phyloP scores from a whole-genome alignment of 441 rosid species.

The Populus hybrid region DNA sequence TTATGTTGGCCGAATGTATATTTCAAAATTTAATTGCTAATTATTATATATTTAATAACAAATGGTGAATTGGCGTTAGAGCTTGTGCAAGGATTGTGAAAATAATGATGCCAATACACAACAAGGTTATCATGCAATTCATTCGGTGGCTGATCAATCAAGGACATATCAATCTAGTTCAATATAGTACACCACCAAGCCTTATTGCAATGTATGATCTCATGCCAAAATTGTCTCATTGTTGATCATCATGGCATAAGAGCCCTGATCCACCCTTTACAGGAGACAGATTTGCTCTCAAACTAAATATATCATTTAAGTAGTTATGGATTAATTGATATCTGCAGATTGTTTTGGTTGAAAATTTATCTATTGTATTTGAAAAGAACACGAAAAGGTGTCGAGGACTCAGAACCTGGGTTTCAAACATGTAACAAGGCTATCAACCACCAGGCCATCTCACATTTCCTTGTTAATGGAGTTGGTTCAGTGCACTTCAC shows the following conservation, averaged over 20 bases:
- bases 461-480: not conserved
- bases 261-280: not conserved
- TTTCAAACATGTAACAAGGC: not conserved
- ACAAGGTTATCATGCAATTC: not conserved
- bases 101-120: not conserved
- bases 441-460: not conserved
- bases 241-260: not conserved
- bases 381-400: not conserved
- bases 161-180: not conserved
- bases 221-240: not conserved
- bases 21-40: not conserved
- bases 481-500: not conserved
- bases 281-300: not conserved
- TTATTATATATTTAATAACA: not conserved
- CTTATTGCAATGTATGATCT: not conserved
- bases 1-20: no score
- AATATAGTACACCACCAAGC: not conserved
- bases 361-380: not conserved
- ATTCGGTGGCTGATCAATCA: not conserved
- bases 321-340: not conserved
- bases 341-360: not conserved
- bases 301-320: not conserved
- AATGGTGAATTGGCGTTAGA: not conserved
- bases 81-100: not conserved
- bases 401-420: not conserved